phyloP scores from a whole-genome alignment of 352 stramenopile genomes.

The Phytopythium oedochilum region DNA sequence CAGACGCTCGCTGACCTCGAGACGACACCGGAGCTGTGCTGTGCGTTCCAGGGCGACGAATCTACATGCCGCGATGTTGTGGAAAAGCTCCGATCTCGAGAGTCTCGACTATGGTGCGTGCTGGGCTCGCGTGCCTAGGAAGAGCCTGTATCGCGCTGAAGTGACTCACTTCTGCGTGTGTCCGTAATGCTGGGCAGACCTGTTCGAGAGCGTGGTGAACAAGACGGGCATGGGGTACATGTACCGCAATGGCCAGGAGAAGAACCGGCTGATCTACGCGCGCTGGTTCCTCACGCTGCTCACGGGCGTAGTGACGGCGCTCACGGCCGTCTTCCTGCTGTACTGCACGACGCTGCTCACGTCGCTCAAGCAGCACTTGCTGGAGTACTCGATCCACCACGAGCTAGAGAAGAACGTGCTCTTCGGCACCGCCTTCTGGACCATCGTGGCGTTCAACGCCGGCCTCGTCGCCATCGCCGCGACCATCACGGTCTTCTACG shows the following conservation, averaged over 20 bases:
- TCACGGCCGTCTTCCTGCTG: constrained; percentile 76
- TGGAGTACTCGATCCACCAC: constrained; percentile 58
- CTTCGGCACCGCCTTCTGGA: constrained; percentile 73
- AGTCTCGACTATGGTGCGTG: constrained; percentile 80
- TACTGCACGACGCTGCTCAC: constrained; percentile 70
- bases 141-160: no score
- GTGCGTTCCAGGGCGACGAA: not conserved
- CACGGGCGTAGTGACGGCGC: constrained; percentile 66
- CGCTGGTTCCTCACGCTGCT: constrained; percentile 78
- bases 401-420: constrained; percentile 54
- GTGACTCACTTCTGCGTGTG: not conserved
- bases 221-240: constrained; percentile 79
- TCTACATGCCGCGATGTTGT: constrained; percentile 36
- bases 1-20: not conserved
- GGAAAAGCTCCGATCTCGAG: constrained; percentile 66
- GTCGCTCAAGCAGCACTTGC: constrained; percentile 65
- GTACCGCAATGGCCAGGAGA: constrained; percentile 78
- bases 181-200: constrained; percentile 28
- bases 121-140: no score
- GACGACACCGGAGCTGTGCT: not conserved
- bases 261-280: constrained; percentile 73
- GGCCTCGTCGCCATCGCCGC: constrained; percentile 70
- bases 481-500: constrained; percentile 62
- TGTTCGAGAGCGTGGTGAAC: constrained; percentile 88
- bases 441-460: constrained; percentile 63